Evolutionary conservation across 768 basidiomycete genomes (phyloP).

Genomic region (Harrya chromipes): DNA sequence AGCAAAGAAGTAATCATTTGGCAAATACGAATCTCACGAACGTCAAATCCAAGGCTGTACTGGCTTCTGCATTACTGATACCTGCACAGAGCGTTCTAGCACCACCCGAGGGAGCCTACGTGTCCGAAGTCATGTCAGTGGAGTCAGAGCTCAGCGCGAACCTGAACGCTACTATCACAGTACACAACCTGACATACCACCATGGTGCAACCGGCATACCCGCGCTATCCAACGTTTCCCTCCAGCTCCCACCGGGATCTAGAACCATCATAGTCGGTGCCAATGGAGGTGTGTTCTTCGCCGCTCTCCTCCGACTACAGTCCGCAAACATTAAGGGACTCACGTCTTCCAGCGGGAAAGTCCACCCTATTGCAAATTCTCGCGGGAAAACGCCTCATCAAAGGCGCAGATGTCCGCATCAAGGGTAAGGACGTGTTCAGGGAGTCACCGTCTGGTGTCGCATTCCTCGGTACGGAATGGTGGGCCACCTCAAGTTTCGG

Average conservation of each 20-base stretch:
- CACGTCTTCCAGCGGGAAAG: constrained; percentile 66
- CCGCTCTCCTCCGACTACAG: neutral
- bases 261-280: constrained; percentile 88
- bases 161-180: constrained; percentile 36
- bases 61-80: no score
- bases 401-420: constrained; percentile 61
- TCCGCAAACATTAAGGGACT: neutral
- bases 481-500: constrained; percentile 30
- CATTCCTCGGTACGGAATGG: constrained; percentile 95
- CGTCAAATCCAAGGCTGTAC: no score
- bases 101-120: no score
- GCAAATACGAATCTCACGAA: no score
- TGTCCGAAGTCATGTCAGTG: no score
- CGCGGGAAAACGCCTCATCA: constrained; percentile 85
- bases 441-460: constrained; percentile 75
- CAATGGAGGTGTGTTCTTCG: constrained; percentile 72
- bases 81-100: no score
- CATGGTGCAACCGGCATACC: constrained; percentile 43
- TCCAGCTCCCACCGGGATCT: constrained; percentile 70
- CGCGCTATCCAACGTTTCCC: constrained; percentile 61
- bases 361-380: constrained; percentile 94
- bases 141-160: neutral
- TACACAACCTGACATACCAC: constrained; percentile 54
- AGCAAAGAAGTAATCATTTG: no score
- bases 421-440: constrained; percentile 87